Evolutionary conservation across 2,329 filamentous ascomycete genomes (phyloP), one percentile per base, ranked within the genome.

Genomic region (Diaporthe sp.): DNA sequence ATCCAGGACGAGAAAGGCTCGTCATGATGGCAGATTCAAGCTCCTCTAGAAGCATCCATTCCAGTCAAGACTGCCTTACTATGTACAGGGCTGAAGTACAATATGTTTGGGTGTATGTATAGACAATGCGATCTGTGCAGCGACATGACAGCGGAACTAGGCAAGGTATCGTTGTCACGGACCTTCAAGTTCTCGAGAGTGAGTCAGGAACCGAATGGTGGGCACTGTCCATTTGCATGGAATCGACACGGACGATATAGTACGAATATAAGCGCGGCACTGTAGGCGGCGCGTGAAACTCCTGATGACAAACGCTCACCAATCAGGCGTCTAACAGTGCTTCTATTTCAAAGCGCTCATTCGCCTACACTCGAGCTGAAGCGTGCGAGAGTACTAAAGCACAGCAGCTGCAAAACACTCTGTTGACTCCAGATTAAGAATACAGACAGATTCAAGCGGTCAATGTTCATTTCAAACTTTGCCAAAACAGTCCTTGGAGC

Each of bases 291-390:
- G 49, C 15, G 13, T 70, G 49, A 70, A 68, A 70, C 65, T 39
- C 8, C 9, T 71, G 68, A 57, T 71, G 68, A 71, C 68, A 71
- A 71, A 71, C 44, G 68, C 53, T 71, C 68, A 71, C 53, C 55
- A 71, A 71, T 71, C 68, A 25, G 68, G 20, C 68, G 25, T 60
- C 13, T 60, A 8, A 60, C 55, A n/a, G 39, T 20, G 49, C 15
- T 49, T n/a, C 39, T 17, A 60, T 71, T 60, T 60, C 28, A 70
- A 70, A 28, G 49, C 65, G 47, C n/a, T 20, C 37, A 58, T 44
- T 57, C 37, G 20, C 42, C 22, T 0, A 22, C n/a, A 13, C 9
- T n/a, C 51, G 31, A 6, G 7, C 20, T 12, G 17, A 22, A 55
- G 37, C 22, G 34, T 17, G 3, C 13, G 9, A 20, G 49, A 42